Evolutionary conservation across 1,284 basidiomycete genomes (phyloP).

Genomic region (Sporisorium iseilematis-ciliati): DNA sequence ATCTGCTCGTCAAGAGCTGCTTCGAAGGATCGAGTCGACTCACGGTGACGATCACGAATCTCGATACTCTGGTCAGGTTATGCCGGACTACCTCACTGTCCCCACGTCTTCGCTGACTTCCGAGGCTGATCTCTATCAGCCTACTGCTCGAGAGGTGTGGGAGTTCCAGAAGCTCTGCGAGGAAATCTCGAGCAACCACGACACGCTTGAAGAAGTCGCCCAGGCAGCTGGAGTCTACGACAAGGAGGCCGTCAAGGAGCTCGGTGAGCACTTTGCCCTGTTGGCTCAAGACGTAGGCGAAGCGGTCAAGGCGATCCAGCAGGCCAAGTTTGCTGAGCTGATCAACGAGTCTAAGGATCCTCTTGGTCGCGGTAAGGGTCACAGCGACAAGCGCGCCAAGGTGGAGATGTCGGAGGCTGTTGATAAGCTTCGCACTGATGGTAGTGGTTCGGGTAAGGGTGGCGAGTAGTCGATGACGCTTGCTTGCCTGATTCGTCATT

Average conservation of each 20-base stretch:
- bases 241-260: neutral
- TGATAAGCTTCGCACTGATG: too few relatives aligned
- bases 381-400: neutral
- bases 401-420: too few relatives aligned
- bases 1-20: neutral
- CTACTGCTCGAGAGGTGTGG: conserved; percentile 3
- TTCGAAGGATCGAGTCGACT: neutral
- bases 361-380: neutral
- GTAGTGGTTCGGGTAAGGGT: too few relatives aligned
- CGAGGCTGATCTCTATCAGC: neutral
- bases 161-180: conserved; percentile 14
- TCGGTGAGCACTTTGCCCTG: neutral
- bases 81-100: neutral
- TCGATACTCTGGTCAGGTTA: neutral
- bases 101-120: neutral
- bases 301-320: conserved; percentile 5
- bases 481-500: too few relatives aligned
- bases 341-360: conserved; percentile 12
- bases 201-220: conserved; percentile 7
- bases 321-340: conserved; percentile 16
- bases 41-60: neutral
- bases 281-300: neutral
- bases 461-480: too few relatives aligned
- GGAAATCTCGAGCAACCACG: neutral
- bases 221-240: conserved; percentile 4